Conservation (phyloP, 2,329 filamentous ascomycete species). For the Fusarium bulbicola region DNA sequence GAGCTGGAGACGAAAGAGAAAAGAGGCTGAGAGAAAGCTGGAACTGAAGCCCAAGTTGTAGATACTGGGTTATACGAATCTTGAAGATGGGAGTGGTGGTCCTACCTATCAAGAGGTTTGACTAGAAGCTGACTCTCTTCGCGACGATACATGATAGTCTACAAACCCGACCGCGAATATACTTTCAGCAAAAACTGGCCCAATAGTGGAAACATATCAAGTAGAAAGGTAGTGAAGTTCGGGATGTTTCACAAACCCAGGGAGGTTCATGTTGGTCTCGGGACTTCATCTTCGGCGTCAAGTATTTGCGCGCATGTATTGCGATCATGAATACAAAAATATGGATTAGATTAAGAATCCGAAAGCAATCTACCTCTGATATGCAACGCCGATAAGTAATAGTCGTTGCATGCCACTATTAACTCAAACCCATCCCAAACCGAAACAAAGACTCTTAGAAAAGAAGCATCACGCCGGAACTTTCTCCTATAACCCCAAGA, state of each 20-base stretch:
- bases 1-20: constrained; percentile 26
- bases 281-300: neutral
- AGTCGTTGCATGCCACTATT: constrained; percentile 3
- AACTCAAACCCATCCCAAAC: neutral
- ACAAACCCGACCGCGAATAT: neutral
- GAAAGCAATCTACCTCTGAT: neutral
- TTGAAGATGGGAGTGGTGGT: neutral
- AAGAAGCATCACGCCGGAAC: neutral
- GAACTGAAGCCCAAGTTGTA: neutral
- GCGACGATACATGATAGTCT: neutral
- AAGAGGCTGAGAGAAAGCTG: constrained; percentile 18
- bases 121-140: neutral
- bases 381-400: constrained; percentile 2
- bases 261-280: neutral
- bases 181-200: too few species aligned
- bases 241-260: neutral
- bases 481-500: constrained; percentile 1
- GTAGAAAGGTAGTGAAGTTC: neutral
- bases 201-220: too few species aligned
- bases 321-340: neutral
- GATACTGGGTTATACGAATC: neutral
- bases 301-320: neutral
- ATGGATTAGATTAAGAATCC: constrained; percentile 10
- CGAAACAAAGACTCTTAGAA: neutral
- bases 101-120: neutral